Percentiles rank a stretch among this genome's conserved stretches.
These are phyloP conservation scores for Tetrahymena malaccensis DNA, from an alignment of 73 alveolate species.

Conservation along the genomic window DNA sequence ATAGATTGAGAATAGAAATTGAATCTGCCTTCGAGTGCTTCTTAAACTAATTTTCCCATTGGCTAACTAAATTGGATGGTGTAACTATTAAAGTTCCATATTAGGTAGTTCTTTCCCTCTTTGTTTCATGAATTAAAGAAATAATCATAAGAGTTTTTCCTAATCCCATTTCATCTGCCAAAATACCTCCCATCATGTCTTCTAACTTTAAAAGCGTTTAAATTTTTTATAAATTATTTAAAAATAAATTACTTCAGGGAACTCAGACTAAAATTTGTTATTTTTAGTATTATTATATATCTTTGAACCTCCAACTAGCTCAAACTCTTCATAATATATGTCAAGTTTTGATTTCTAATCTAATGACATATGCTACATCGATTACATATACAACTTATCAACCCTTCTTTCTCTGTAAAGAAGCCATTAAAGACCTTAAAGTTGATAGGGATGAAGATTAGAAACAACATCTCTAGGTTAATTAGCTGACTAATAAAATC, in stretches of 20 bases:
- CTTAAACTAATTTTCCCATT: slow-evolving; percentile 22
- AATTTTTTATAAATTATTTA: background rate
- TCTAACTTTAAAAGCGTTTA: background rate
- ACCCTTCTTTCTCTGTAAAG: background rate
- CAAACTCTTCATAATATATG: background rate
- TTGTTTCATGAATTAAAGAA: slow-evolving; percentile 18
- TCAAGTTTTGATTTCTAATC: background rate
- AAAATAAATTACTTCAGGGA: background rate
- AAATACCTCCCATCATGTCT: slow-evolving; percentile 45
- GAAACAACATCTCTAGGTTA: background rate
- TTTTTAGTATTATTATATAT: background rate
- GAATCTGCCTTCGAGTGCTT: background rate
- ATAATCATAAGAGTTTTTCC: slow-evolving; percentile 63
- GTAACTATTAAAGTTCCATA: slow-evolving; percentile 6
- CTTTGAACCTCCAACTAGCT: background rate
- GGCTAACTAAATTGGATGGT: slow-evolving; percentile 28
- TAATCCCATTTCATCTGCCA: slow-evolving; percentile 76
- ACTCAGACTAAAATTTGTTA: background rate
- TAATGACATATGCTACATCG: background rate
- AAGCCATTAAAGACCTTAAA: background rate
- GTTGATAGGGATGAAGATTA: background rate
- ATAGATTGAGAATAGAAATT: background rate
- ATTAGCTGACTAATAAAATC: background rate
- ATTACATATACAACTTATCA: background rate
- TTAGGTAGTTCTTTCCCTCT: background rate